phyloP scores from a whole-genome alignment of 768 basidiomycete genomes.

The Russula abietina region DNA sequence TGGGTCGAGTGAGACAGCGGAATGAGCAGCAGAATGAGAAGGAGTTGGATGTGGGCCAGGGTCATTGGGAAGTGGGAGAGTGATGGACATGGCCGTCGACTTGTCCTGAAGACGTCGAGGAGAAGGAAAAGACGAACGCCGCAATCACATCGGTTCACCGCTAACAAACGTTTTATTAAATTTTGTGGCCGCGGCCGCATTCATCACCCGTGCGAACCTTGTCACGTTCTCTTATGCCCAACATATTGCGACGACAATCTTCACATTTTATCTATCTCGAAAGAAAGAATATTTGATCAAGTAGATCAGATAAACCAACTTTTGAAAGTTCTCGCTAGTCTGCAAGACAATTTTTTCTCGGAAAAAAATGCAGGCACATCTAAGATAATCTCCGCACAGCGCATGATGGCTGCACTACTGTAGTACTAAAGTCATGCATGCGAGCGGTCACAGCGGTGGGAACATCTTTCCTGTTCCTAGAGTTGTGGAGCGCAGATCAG shows the following conservation, averaged over 20 bases:
- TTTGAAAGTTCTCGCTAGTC: conserved; percentile 47
- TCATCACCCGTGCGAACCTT: not conserved
- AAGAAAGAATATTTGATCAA: too few relatives aligned
- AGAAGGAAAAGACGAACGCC: not conserved
- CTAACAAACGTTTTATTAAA: too few relatives aligned
- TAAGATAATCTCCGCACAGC: too few relatives aligned
- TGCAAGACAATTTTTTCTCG: conserved; percentile 32
- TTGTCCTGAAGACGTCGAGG: not conserved
- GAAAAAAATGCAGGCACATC: too few relatives aligned
- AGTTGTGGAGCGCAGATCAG: conserved; percentile 55
- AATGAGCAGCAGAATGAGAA: conserved; percentile 7
- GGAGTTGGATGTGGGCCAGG: not conserved
- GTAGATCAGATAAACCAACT: conserved; percentile 1
- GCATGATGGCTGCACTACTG: too few relatives aligned
- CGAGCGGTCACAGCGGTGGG: too few relatives aligned
- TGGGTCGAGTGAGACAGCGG: conserved; percentile 26
- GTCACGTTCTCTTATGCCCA: too few relatives aligned
- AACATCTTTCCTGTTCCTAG: conserved; percentile 36
- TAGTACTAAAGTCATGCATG: conserved; percentile 41
- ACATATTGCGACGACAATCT: too few relatives aligned
- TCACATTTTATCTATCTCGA: too few relatives aligned
- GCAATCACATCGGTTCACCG: not conserved
- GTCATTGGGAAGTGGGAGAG: not conserved
- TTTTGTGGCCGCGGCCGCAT: not conserved
- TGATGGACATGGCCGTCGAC: not conserved